These are phyloP conservation scores for Ceratobasidium sp. DNA, from an alignment of 1,284 basidiomycete genomes.

Conservation along the genomic window DNA sequence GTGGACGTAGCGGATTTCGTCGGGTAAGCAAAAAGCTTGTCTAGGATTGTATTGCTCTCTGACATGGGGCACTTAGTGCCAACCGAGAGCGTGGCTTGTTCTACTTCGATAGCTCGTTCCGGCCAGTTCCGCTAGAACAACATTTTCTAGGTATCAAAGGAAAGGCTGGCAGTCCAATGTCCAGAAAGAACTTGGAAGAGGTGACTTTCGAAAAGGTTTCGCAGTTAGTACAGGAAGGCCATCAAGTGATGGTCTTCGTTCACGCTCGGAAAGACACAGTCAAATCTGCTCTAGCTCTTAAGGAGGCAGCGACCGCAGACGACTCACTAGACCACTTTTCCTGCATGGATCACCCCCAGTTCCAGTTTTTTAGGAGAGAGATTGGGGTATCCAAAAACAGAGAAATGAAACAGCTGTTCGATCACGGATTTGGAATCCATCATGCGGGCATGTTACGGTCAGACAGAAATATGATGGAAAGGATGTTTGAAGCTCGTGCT, in stretches of 20 bases:
- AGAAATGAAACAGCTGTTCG: conserved; percentile 97
- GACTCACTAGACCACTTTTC: conserved; percentile 83
- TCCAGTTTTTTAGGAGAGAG: conserved; percentile 80
- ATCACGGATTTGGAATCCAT: conserved; percentile 96
- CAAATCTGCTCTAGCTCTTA: conserved; percentile 88
- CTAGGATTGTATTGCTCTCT: not conserved
- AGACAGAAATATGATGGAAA: conserved; percentile 96
- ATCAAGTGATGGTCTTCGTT: conserved; percentile 99
- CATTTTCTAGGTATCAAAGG: conserved; percentile 97
- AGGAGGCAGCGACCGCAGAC: conserved; percentile 84
- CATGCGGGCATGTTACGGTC: conserved; percentile 98
- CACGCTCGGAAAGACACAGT: conserved; percentile 99
- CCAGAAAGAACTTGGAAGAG: conserved; percentile 90
- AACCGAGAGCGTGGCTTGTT: conserved; percentile 81
- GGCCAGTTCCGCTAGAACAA: conserved; percentile 97
- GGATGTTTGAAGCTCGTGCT: conserved; percentile 90
- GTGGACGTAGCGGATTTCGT: conserved; percentile 97
- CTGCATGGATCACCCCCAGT: conserved; percentile 84
- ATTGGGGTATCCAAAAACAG: conserved; percentile 89
- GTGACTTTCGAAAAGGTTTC: conserved; percentile 94
- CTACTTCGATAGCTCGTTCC: conserved; percentile 98
- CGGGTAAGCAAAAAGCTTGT: conserved; percentile 63
- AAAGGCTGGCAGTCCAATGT: conserved; percentile 81
- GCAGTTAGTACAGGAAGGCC: conserved; percentile 85
- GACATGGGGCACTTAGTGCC: conserved; percentile 59